Base-by-base conservation (phyloP, 2,329 filamentous ascomycete genomes). In the Aspergillus sp. region DNA sequence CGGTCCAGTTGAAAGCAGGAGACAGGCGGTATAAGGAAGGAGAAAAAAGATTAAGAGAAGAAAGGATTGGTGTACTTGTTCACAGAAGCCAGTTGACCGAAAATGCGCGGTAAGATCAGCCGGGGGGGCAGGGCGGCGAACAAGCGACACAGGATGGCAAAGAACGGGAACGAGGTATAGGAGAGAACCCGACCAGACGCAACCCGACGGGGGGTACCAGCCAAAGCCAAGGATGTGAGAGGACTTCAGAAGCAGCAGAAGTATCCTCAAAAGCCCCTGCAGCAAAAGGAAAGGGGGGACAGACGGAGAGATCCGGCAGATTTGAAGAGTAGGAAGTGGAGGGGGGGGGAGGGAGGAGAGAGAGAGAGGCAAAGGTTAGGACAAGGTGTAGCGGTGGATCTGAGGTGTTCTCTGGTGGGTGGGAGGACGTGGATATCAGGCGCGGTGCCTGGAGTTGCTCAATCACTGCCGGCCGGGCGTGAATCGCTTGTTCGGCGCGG, bases 401-500 rank as follows among this genome's bases (percentile, higher is more conserved):
- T 71, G 65, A 67, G 61, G 63, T 69, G 68, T 62, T 63, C 70
- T 63, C 68, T 62, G 58, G 58, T 61, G 53, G 59, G 64, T 63
- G 58, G 59, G 58, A 63, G 56, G 64, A 65, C 61, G 65, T 66
- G 65, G 66, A 67, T 63, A 66, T 67, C 65, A 64, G 64, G 64
- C 67, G 64, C 66, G 62, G 65, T 69, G 61, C 65, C 65, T 67
- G 67, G 65, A 69, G 65, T 58, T 63, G 62, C 62, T 62, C 63
- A 62, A 58, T 67, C 58, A 57, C 58, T 64, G 49, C 63, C 58
- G 63, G 57, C 64, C 69, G 69, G 67, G 68, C 70, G 70, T 69
- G 68, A 70, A 69, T 75, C 72, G 72, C 73, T 75, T 75, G 73
- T 70, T 73, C 73, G 73, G 72, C 69, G 30, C 72, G 72, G 73